These are phyloP conservation scores for Aschersonia sp. DNA, from an alignment of 2,329 filamentous ascomycete species.

Conservation along the genomic window DNA sequence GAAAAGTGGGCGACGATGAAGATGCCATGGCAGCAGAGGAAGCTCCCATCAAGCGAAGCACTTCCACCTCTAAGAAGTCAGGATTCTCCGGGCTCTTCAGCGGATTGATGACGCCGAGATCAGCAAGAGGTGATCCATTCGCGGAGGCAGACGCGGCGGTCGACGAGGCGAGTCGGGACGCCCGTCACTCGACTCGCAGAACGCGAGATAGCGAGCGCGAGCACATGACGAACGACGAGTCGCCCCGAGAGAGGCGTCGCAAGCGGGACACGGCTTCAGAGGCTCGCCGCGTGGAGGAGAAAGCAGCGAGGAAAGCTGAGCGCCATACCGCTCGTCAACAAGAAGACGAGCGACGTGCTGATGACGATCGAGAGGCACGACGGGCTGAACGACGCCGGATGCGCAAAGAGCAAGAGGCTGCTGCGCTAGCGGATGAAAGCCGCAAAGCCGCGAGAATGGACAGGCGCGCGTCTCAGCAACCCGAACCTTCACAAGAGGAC, in stretches of 20 bases:
- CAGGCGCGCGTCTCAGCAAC: slow-evolving; percentile 30
- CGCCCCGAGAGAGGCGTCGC: slow-evolving; percentile 38
- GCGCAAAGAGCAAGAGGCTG: slow-evolving; percentile 33
- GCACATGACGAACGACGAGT: slow-evolving; percentile 31
- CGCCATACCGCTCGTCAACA: slow-evolving; percentile 31
- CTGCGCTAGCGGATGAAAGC: slow-evolving; percentile 27
- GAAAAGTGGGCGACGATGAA: slow-evolving; percentile 23
- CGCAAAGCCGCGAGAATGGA: slow-evolving; percentile 31
- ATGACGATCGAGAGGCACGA: slow-evolving; percentile 32
- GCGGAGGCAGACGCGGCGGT: slow-evolving; percentile 31
- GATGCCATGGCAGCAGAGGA: slow-evolving; percentile 20
- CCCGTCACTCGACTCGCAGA: slow-evolving; percentile 46
- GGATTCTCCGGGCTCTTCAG: slow-evolving; percentile 48
- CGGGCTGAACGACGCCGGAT: slow-evolving; percentile 34
- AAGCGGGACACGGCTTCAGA: slow-evolving; percentile 44
- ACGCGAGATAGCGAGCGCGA: slow-evolving; percentile 38
- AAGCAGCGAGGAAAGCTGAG: slow-evolving; percentile 42
- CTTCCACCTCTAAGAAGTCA: slow-evolving; percentile 32
- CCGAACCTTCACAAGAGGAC: slow-evolving; percentile 29
- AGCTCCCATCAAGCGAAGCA: slow-evolving; percentile 17
- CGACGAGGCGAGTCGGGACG: slow-evolving; percentile 44
- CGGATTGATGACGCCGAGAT: slow-evolving; percentile 34
- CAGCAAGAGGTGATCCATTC: slow-evolving; percentile 30
- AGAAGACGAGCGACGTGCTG: slow-evolving; percentile 32
- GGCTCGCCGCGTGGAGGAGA: slow-evolving; percentile 36